Conservation (phyloP, 805 yeast genomes). For the Tetrapisispora pingtungensis region DNA sequence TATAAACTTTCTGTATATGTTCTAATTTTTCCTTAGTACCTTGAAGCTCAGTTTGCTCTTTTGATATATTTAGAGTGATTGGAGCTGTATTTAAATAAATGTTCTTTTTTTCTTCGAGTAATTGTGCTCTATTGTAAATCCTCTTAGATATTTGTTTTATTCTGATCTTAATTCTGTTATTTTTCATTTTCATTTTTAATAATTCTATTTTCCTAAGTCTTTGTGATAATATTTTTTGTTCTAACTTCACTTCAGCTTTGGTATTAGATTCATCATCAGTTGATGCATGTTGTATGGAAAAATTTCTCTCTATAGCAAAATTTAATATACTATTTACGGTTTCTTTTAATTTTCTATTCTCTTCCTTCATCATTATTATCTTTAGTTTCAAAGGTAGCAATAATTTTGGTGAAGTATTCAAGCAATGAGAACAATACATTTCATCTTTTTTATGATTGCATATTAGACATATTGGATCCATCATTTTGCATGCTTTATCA, state of each 20-base stretch:
- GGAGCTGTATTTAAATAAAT: background rate
- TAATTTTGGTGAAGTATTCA: conserved; percentile 20
- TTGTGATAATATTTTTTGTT: conserved; percentile 7
- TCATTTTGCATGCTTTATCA: background rate
- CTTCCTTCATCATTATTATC: conserved; percentile 9
- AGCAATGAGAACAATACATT: conserved; percentile 22
- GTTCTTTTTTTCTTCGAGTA: background rate
- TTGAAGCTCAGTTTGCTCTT: background rate
- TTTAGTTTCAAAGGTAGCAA: conserved; percentile 13
- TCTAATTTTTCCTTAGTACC: conserved; percentile 6
- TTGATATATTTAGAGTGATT: background rate
- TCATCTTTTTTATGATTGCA: conserved; percentile 13
- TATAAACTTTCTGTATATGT: conserved; percentile 12
- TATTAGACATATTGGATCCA: conserved; percentile 13
- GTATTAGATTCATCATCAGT: background rate
- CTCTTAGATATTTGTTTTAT: conserved; percentile 2
- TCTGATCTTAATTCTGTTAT: conserved; percentile 9
- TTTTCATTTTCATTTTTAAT: conserved; percentile 11
- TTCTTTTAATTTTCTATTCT: conserved; percentile 8
- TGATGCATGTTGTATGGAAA: background rate
- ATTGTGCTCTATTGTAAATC: conserved; percentile 7
- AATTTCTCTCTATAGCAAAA: conserved; percentile 4
- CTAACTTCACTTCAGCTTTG: background rate
- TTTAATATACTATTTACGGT: conserved; percentile 16
- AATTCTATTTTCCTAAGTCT: conserved; percentile 10